Base-by-base conservation (phyloP, 371 early-diverging fungal species). In the Chytridiales sp. region DNA sequence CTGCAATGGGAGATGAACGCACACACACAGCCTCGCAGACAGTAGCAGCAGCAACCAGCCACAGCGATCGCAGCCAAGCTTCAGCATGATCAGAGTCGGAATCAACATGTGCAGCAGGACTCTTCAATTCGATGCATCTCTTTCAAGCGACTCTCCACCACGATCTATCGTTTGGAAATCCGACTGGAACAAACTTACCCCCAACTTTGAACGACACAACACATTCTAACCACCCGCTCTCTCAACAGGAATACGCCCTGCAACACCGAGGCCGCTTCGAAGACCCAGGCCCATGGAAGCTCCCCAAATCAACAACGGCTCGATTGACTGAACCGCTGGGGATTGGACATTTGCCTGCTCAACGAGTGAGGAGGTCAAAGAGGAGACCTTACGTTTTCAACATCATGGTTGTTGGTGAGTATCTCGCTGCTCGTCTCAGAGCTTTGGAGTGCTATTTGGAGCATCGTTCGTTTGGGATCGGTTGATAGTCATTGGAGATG, bases 401-500 rank as follows among this genome's bases (percentile, higher is more conserved):
- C 79, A 82, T 97, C 64, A 91, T 94, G 85, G 85, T 94, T 43
- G 95, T 92, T 63, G 94, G 94, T 87, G 57, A 36, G 69, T 61
- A 53, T 27, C 13, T 35, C 21, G 27, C 8, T 48, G 24, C 4
- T 24, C 54, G 39, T n/a, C 40, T 15, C 0, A 24, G 50, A 31
- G 13, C 50, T 31, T 17, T 31, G 3, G 13, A 13, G 29, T 27
- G 22, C 6, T 53, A n/a, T n/a, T n/a, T n/a, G n/a, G n/a, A n/a
- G n/a, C n/a, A n/a, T n/a, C n/a, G n/a, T n/a, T 8, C 38, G 8
- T 17, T 38, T 17, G 38, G 8, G 11, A 8, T 17, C 17, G 38
- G 13, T 46, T 5, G n/a, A n/a, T n/a, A n/a, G n/a, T n/a, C n/a
- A n/a, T n/a, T 13, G 31, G 15, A 11, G 50, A 31, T 31, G 29